Base-by-base conservation (phyloP, 805 yeast species). In the Kluyveromyces siamensis region DNA sequence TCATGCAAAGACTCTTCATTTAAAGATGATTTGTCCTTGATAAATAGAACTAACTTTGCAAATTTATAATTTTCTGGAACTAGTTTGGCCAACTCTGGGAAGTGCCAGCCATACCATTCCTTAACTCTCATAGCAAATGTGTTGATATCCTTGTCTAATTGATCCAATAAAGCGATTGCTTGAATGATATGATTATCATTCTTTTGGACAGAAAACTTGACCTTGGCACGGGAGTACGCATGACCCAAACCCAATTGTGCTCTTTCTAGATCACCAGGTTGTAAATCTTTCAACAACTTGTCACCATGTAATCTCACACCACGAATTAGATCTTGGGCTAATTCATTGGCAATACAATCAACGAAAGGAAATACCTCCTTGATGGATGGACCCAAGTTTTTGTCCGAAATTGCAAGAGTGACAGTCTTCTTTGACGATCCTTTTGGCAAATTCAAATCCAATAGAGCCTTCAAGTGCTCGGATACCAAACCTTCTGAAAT, bases 61-160 rank as follows among this genome's bases (percentile, higher is more conserved):
- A 78, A 90, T 54, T 76, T 73, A 74, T 85, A 86, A 77, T 88
- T 89, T 71, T 90, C 96, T 58, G 87, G 81, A 47, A 87, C 95
- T 62, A 90, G 79, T 72, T 85, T 87, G 61, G 95, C 93, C 72
- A 89, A 80, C 74, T 89, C 97, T 51, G 97, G 97, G 83, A 93
- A 89, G 69, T 89, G 97, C 97, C 97, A 89, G 62, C 96, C 95
- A 73, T 89, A 89, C 97, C 97, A 89, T 73, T 89, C 97, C 75
- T 89, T 87, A 57, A 86, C 93, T 72, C 97, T 83, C 97, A 89
- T 89, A 51, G 96, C 84, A 69, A 87, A 93, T 52, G 96, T 90
- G 77, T 93, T 93, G 71, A 93, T 85, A 69, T 93, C 99, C 75
- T 95, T 95, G 74, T 93, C 99, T 63, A 93, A 82, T 73, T 93